These are phyloP conservation scores for Pistacia integerrima DNA, from an alignment of 345 rosid genomes.

Conservation along the genomic window DNA sequence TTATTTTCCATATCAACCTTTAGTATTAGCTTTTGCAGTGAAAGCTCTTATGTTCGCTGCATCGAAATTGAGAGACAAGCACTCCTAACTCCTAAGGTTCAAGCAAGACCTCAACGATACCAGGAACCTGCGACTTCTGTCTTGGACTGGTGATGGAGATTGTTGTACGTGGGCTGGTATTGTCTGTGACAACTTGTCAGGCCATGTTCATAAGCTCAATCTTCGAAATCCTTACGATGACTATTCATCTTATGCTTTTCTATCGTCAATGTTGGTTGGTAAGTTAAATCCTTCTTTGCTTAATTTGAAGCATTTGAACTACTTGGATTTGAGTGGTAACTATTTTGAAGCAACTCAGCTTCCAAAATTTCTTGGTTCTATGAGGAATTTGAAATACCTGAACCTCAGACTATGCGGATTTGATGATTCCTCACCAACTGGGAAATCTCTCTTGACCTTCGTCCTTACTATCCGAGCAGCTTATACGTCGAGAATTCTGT, in stretches of 20 bases:
- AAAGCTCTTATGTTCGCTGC: background rate
- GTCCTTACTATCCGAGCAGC: background rate
- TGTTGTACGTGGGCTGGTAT: background rate
- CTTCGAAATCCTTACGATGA: background rate
- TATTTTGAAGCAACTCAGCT: background rate
- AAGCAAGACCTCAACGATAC: background rate
- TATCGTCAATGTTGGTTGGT: background rate
- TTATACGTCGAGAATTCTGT: background rate
- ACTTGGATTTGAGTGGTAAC: background rate
- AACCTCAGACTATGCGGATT: background rate
- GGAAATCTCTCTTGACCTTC: background rate
- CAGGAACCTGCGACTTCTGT: background rate
- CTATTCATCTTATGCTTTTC: background rate
- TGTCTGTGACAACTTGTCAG: background rate
- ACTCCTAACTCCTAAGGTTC: background rate
- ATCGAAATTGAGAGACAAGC: background rate
- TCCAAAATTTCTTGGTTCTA: background rate
- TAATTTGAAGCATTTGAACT: background rate
- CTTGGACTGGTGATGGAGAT: background rate
- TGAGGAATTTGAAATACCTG: background rate
- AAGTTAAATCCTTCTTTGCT: background rate
- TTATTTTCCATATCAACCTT: background rate
- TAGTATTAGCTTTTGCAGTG: background rate
- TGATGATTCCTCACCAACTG: conserved; percentile 1
- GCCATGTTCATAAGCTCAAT: background rate